A percentile compares a stretch with the other conserved stretches of the same genome.
Conservation (phyloP, 2,329 filamentous ascomycete genomes). For the Penicillium sp. region DNA sequence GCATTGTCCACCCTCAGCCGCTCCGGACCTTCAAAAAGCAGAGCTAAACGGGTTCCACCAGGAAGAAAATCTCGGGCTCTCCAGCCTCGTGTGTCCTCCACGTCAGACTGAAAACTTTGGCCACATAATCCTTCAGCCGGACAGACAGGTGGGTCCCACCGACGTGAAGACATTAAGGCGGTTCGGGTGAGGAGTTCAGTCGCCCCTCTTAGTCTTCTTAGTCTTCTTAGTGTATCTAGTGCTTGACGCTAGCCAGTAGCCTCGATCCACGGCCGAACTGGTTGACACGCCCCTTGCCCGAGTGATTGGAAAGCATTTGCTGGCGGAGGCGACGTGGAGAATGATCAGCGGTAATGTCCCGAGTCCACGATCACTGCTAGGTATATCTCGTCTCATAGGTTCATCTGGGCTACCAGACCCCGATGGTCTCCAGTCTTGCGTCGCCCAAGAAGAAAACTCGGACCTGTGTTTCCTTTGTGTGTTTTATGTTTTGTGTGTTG, state of each 20-base stretch:
- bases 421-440: constrained; percentile 4
- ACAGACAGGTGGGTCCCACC: constrained; percentile 14
- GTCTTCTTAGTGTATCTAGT: constrained; percentile 1
- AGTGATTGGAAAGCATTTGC: constrained; percentile 5
- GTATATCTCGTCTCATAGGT: constrained; percentile 9
- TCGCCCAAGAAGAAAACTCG: constrained; percentile 4
- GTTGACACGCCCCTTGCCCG: constrained; percentile 1
- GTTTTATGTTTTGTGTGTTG: constrained; percentile 9
- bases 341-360: constrained; percentile 25
- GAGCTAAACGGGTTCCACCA: constrained; percentile 8
- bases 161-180: constrained; percentile 6
- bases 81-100: background rate
- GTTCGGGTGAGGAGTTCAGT: background rate
- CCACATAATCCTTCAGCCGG: constrained; percentile 17
- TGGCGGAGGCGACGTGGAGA: constrained; percentile 12
- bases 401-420: constrained; percentile 7
- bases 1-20: background rate
- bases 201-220: background rate
- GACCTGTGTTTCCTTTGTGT: background rate
- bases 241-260: constrained; percentile 2
- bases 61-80: background rate
- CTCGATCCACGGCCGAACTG: constrained; percentile 10
- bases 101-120: constrained; percentile 6
- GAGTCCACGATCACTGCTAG: constrained; percentile 9
- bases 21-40: background rate